Evolutionary conservation across 208 protist species (phyloP).

Genomic region (Leishmania lainsoni): DNA sequence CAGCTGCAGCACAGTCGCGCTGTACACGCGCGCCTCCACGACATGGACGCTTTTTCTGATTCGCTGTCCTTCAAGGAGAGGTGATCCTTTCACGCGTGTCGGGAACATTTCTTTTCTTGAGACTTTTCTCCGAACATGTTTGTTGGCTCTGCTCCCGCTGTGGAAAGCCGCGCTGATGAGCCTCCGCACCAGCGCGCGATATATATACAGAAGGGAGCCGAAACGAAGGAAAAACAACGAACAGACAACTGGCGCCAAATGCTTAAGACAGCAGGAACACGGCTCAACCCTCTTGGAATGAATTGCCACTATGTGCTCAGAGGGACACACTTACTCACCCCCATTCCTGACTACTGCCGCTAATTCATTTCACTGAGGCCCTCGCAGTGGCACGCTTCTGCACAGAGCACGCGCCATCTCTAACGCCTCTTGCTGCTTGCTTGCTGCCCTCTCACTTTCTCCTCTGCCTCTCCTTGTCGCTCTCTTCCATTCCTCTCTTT

Average conservation of each 20-base stretch:
- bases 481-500: not conserved
- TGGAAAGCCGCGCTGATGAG: not conserved
- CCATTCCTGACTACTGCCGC: not conserved
- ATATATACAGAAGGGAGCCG: not conserved
- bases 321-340: not conserved
- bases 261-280: not conserved
- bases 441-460: not conserved
- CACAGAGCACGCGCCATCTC: not conserved
- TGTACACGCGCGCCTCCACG: conserved; percentile 9
- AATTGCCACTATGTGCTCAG: not conserved
- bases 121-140: not conserved
- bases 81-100: not conserved
- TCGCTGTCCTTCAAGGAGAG: not conserved
- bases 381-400: not conserved
- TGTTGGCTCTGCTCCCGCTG: not conserved
- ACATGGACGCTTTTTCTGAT: not conserved
- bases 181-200: not conserved
- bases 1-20: conserved; percentile 42
- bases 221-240: not conserved
- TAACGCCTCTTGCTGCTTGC: not conserved
- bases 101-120: too few species aligned
- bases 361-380: not conserved
- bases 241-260: not conserved
- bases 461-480: not conserved
- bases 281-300: not conserved